Conservation (phyloP, 2,329 filamentous ascomycete genomes). For the Neopestalotiopsis clavispora region DNA sequence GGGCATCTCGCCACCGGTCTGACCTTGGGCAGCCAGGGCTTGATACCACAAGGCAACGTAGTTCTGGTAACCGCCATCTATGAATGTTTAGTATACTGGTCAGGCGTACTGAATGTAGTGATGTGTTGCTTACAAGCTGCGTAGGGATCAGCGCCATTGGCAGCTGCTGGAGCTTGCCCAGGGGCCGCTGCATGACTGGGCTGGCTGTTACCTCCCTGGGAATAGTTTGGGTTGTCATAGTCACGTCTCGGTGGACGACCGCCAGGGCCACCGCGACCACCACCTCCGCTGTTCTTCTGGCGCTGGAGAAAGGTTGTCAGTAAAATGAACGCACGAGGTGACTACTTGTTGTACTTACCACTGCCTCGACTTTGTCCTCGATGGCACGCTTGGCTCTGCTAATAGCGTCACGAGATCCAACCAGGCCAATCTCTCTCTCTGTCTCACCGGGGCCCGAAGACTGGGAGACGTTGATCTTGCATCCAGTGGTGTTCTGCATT, state of each 20-base stretch:
- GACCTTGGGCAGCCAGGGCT: slow-evolving; percentile 61
- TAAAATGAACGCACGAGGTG: background rate
- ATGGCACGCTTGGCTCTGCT: slow-evolving; percentile 82
- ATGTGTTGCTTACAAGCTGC: slow-evolving; percentile 67
- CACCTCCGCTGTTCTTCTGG: slow-evolving; percentile 58
- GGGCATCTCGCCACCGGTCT: slow-evolving; percentile 38
- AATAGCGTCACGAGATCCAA: slow-evolving; percentile 79
- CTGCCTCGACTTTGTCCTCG: slow-evolving; percentile 89
- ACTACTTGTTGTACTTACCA: slow-evolving; percentile 60
- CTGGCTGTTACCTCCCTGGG: slow-evolving; percentile 47
- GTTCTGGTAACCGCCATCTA: slow-evolving; percentile 80
- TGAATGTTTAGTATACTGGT: slow-evolving; percentile 27
- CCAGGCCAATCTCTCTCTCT: slow-evolving; percentile 85
- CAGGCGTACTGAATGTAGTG: background rate
- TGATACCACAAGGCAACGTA: slow-evolving; percentile 84
- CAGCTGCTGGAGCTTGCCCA: slow-evolving; percentile 43
- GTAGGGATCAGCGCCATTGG: slow-evolving; percentile 69
- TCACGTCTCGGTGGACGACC: slow-evolving; percentile 52
- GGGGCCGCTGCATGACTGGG: slow-evolving; percentile 43
- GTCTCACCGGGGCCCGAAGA: slow-evolving; percentile 77
- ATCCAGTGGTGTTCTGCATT: slow-evolving; percentile 85
- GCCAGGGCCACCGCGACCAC: slow-evolving; percentile 45
- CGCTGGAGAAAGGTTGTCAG: slow-evolving; percentile 45
- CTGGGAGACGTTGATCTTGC: slow-evolving; percentile 93
- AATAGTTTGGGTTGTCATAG: slow-evolving; percentile 58